phyloP scores from a whole-genome alignment of 192 early-diverging fungal genomes.

The Umbelopsis isabellina region DNA sequence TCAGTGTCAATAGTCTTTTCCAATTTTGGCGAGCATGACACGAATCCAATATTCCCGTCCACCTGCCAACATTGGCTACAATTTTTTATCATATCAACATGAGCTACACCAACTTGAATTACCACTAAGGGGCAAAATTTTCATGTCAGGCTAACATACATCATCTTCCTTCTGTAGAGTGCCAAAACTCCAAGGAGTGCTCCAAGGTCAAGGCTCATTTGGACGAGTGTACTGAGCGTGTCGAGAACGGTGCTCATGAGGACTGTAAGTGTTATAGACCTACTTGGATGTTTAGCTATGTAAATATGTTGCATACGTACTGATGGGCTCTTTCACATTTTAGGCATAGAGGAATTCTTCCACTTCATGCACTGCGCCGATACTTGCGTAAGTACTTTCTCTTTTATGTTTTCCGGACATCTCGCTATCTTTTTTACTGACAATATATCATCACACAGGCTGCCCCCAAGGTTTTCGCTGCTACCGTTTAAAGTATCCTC shows the following conservation, averaged over 20 bases:
- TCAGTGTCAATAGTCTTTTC: too few relatives aligned
- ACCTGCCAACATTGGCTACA: too few relatives aligned
- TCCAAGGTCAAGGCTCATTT: constrained; percentile 73
- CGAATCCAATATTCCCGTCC: too few relatives aligned
- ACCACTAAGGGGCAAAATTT: neutral
- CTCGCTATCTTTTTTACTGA: neutral
- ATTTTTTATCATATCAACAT: too few relatives aligned
- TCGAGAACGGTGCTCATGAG: constrained; percentile 73
- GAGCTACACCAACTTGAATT: too few relatives aligned
- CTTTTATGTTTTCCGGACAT: neutral
- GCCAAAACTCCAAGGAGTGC: constrained; percentile 65
- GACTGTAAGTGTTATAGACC: constrained; percentile 53
- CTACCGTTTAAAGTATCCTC: constrained; percentile 51
- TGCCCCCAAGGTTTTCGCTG: constrained; percentile 64
- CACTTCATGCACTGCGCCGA: constrained; percentile 84
- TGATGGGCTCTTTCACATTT: neutral
- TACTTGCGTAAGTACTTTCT: constrained; percentile 69
- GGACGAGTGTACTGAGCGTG: constrained; percentile 77
- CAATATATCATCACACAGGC: constrained; percentile 41
- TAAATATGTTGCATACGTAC: neutral
- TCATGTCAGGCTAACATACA: constrained; percentile 10
- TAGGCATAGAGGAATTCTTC: constrained; percentile 74
- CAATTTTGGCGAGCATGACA: too few relatives aligned
- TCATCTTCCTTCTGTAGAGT: constrained; percentile 45
- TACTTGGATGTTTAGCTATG: neutral